Conservation (phyloP, 306 rosid species). For the Leucaena leucocephala region DNA sequence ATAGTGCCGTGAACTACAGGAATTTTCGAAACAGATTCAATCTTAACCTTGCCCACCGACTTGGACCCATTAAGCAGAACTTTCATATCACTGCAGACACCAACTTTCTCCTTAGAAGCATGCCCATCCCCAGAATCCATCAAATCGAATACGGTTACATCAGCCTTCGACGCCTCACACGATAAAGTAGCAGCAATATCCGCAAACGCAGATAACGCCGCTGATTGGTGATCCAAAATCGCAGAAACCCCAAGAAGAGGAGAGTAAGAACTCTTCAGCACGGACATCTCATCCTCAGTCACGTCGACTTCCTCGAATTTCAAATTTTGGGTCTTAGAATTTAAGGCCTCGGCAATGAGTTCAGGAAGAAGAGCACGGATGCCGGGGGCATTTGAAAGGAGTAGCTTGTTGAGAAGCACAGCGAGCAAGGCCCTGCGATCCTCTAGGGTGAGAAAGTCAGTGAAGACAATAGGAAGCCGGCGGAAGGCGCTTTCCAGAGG, state of each 20-base stretch:
- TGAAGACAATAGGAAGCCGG: conserved; percentile 45
- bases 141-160: conserved; percentile 57
- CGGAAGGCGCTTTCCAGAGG: conserved; percentile 4
- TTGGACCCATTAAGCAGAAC: conserved; percentile 79
- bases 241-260: conserved; percentile 55
- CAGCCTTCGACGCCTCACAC: conserved; percentile 80
- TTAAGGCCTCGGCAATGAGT: conserved; percentile 49
- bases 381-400: conserved; percentile 37
- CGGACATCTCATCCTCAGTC: conserved; percentile 51
- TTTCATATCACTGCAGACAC: conserved; percentile 73
- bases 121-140: conserved; percentile 81
- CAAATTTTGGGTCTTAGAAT: conserved; percentile 25
- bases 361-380: conserved; percentile 46
- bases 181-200: conserved; percentile 75
- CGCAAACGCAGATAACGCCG: conserved; percentile 51
- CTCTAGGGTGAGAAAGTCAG: conserved; percentile 44
- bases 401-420: conserved; percentile 37
- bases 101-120: conserved; percentile 71
- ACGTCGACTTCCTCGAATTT: conserved; percentile 44
- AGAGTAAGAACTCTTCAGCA: conserved; percentile 38
- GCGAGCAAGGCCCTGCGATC: conserved; percentile 59
- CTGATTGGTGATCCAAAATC: conserved; percentile 56
- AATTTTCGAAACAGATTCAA: conserved; percentile 45
- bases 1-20: conserved; percentile 61
- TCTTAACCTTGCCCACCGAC: conserved; percentile 64